A percentile compares a stretch with the other conserved stretches of the same genome.
These are phyloP conservation scores for Ganoderma leucocontextum DNA, from an alignment of 1,284 basidiomycete species.

Conservation along the genomic window DNA sequence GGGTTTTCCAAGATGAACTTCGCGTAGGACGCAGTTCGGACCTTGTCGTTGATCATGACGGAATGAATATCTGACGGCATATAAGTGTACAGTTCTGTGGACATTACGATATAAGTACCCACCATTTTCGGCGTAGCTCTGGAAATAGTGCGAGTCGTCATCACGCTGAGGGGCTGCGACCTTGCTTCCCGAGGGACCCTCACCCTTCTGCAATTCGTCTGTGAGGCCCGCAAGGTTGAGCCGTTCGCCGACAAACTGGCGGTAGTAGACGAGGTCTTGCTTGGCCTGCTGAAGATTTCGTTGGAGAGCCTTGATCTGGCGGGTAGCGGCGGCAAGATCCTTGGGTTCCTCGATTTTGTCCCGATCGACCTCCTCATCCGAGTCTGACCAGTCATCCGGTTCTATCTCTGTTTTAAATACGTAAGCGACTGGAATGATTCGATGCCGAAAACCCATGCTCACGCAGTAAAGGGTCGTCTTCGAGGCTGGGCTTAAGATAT, in stretches of 20 bases:
- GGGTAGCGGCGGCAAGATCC: constrained; percentile 48
- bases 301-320: constrained; percentile 60
- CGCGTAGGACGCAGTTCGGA: constrained; percentile 93
- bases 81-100: not conserved
- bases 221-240: constrained; percentile 55
- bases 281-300: constrained; percentile 59
- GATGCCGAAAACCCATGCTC: constrained; percentile 40
- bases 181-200: constrained; percentile 38
- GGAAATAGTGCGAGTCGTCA: constrained; percentile 95
- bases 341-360: constrained; percentile 30
- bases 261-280: constrained; percentile 66
- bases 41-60: constrained; percentile 87
- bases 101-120: not conserved
- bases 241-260: constrained; percentile 59
- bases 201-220: constrained; percentile 52
- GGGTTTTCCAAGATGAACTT: constrained; percentile 92
- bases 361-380: constrained; percentile 55
- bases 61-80: constrained; percentile 72
- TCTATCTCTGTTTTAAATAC: constrained; percentile 55
- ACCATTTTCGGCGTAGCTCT: constrained; percentile 94
- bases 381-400: constrained; percentile 80
- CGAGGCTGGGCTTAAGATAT: constrained; percentile 80
- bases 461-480: constrained; percentile 92
- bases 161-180: constrained; percentile 56
- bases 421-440: not conserved